Evolutionary conservation across 129 eudicot genomes (phyloP).

Genomic region (Silybum marianum): DNA sequence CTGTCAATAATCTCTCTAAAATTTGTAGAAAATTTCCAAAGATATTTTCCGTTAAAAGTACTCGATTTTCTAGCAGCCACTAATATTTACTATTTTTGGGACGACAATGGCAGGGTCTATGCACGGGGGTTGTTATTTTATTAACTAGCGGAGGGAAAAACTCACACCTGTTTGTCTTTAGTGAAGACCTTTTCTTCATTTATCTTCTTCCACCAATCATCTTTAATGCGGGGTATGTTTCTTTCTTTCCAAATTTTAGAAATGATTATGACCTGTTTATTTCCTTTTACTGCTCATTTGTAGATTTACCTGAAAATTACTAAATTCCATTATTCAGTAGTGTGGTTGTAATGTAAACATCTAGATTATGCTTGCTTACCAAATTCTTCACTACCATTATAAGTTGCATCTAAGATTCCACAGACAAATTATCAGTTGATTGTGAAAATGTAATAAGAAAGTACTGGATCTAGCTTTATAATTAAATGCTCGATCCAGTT

Average conservation of each 20-base stretch:
- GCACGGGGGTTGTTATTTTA: constrained; percentile 71
- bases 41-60: too few relatives aligned
- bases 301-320: background rate
- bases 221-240: constrained; percentile 84
- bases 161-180: constrained; percentile 77
- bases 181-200: constrained; percentile 86
- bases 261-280: constrained; percentile 16
- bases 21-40: too few relatives aligned
- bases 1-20: too few relatives aligned
- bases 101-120: constrained; percentile 59
- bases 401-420: background rate
- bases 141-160: constrained; percentile 59
- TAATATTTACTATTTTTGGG: background rate
- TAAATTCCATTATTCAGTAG: background rate
- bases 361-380: background rate
- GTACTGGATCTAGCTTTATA: background rate
- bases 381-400: background rate
- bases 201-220: constrained; percentile 95
- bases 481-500: background rate
- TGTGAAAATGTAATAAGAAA: background rate
- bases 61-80: too few relatives aligned
- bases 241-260: background rate
- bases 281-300: constrained; percentile 6
- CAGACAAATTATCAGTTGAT: background rate
- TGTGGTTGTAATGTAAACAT: constrained; percentile 13